Evolutionary conservation across 2,329 filamentous ascomycete genomes (phyloP), one percentile per base, ranked within the genome.

Genomic region (Penicillium sp.): DNA sequence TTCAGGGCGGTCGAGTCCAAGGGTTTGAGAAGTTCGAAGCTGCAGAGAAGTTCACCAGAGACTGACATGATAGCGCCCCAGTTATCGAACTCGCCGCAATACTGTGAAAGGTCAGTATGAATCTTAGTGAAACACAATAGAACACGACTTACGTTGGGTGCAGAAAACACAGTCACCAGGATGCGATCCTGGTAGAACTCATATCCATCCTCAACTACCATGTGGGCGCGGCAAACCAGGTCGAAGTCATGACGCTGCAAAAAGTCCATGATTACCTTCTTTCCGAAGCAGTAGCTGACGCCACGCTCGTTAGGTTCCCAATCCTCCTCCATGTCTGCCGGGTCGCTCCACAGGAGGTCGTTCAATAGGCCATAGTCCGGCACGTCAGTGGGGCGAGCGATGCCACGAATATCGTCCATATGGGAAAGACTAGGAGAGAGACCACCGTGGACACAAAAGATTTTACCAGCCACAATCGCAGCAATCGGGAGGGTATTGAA

Each of bases 51-150:
- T 74, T 97, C 94, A 14, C 85, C 85, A 1, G 91, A 97, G 22
- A 99, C 94, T 2, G 93, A 96, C 94, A 99, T 99, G 63, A 97
- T 92, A 14, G 94, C 94, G 19, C 94, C 94, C 91, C 94, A 97
- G 62, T 99, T 99, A 72, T 99, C 94, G 64, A 99, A 99, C 74
- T 99, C 94, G 63, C 94, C 94, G 68, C 94, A 99, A 70, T 99
- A 97, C 90, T 96, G 36, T n/a, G 38, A 43, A 54, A 22, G 17
- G 11, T 42, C 25, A 56, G 66, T 64, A 62, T 8, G 73, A 71
- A 7, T 37, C 25, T 5, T 3, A 10, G 11, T 30, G n/a, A 12
- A n/a, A 37, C 12, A 52, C 28, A 37, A 26, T 6, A 44, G 28
- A 37, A 25, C 44, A 36, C 31, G 61, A 83, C 90, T 83, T 80